Evolutionary conservation across 2,329 filamentous ascomycete species (phyloP).

Genomic region (Dothideomycetidae sp.): DNA sequence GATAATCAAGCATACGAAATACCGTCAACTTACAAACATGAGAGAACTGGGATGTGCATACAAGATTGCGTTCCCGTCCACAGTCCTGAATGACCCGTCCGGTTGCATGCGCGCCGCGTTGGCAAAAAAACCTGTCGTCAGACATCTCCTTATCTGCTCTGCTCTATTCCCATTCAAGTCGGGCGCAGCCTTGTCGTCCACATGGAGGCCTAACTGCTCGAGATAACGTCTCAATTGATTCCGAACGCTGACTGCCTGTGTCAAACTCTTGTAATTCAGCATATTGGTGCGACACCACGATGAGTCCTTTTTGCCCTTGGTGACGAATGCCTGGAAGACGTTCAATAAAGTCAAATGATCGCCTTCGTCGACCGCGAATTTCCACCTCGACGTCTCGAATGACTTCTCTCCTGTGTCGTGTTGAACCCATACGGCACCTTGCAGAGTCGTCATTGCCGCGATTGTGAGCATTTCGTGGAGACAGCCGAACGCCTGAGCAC

Average conservation of each 20-base stretch:
- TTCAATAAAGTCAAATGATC: slow-evolving; percentile 89
- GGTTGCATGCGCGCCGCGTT: slow-evolving; percentile 89
- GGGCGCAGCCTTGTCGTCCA: slow-evolving; percentile 43
- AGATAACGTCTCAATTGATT: slow-evolving; percentile 76
- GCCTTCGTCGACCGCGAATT: slow-evolving; percentile 84
- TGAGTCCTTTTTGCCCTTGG: slow-evolving; percentile 65
- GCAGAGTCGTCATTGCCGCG: slow-evolving; percentile 82
- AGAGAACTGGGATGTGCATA: slow-evolving; percentile 84
- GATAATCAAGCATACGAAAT: neutral
- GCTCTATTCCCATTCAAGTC: slow-evolving; percentile 37
- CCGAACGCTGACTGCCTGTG: slow-evolving; percentile 69
- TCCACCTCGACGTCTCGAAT: slow-evolving; percentile 58
- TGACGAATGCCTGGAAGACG: slow-evolving; percentile 79
- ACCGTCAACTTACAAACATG: slow-evolving; percentile 54
- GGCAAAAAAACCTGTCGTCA: slow-evolving; percentile 83
- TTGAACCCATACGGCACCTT: slow-evolving; percentile 69
- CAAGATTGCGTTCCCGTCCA: slow-evolving; percentile 63
- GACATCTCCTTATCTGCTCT: slow-evolving; percentile 67
- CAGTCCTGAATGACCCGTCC: slow-evolving; percentile 76
- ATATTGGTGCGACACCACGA: slow-evolving; percentile 79
- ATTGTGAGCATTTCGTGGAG: slow-evolving; percentile 79
- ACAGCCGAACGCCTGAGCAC: slow-evolving; percentile 60
- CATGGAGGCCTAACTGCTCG: slow-evolving; percentile 64
- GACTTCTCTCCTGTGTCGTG: slow-evolving; percentile 63
- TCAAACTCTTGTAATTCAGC: slow-evolving; percentile 75